Conservation (phyloP, 768 basidiomycete genomes). For the Phaeolepiota aurea region DNA sequence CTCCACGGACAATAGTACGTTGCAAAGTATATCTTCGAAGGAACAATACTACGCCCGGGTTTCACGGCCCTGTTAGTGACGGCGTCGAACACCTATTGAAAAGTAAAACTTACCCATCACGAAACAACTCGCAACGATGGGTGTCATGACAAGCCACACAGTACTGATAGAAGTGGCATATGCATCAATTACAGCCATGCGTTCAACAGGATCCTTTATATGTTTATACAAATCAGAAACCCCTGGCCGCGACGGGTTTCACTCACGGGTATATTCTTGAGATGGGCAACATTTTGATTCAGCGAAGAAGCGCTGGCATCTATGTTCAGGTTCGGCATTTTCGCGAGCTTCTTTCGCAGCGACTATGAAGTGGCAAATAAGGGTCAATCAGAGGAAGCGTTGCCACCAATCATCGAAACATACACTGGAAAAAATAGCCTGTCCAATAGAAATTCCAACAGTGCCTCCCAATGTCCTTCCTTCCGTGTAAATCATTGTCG, state of each 20-base stretch:
- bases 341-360: constrained; percentile 25
- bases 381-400: not conserved
- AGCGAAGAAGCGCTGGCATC: constrained; percentile 33
- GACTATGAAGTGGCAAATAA: constrained; percentile 12
- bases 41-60: constrained; percentile 35
- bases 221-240: not conserved
- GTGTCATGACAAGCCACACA: constrained; percentile 62
- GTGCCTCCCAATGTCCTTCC: constrained; percentile 66
- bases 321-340: constrained; percentile 24
- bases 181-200: constrained; percentile 45
- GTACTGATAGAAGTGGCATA: constrained; percentile 53
- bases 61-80: not conserved
- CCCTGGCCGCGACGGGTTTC: not conserved
- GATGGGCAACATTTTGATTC: constrained; percentile 32
- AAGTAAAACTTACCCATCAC: constrained; percentile 33
- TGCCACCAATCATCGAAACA: constrained; percentile 11
- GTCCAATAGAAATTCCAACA: constrained; percentile 65
- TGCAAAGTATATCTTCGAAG: constrained; percentile 53
- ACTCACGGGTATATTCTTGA: constrained; percentile 39
- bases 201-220: constrained; percentile 38
- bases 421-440: constrained; percentile 61
- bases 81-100: not conserved
- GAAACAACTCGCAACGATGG: constrained; percentile 44
- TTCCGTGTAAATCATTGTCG: not conserved
- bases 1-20: constrained; percentile 35